Conservation (phyloP, 1,139 yeast genomes). For the Wickerhamomyces sp. region DNA sequence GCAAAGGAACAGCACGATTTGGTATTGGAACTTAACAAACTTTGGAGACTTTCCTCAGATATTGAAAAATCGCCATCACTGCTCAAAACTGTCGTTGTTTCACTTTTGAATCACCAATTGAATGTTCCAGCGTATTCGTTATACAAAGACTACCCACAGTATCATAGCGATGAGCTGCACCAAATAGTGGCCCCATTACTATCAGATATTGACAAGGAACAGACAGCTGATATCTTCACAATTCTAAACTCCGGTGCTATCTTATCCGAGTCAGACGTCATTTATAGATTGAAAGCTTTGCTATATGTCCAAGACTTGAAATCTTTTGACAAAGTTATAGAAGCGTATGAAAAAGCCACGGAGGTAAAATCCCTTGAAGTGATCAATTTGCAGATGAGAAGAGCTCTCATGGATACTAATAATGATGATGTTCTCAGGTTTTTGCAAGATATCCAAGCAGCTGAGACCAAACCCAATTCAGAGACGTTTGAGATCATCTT, state of each 20-base stretch:
- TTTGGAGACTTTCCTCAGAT: slow-evolving; percentile 6
- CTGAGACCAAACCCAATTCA: slow-evolving; percentile 14
- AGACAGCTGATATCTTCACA: too few relatives aligned
- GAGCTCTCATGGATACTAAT: not conserved
- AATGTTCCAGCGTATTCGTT: too few relatives aligned
- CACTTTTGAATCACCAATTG: too few relatives aligned
- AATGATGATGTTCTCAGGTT: slow-evolving; percentile 2
- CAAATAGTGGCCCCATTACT: too few relatives aligned
- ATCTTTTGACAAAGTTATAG: slow-evolving; percentile 3
- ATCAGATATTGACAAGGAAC: too few relatives aligned
- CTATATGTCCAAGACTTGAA: not conserved
- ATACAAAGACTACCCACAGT: too few relatives aligned
- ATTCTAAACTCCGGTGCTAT: too few relatives aligned
- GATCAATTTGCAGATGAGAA: slow-evolving; percentile 6
- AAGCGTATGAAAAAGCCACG: not conserved
- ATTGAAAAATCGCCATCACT: not conserved
- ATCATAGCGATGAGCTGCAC: too few relatives aligned
- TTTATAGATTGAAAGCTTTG: not conserved
- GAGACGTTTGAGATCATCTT: slow-evolving; percentile 26
- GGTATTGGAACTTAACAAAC: not conserved
- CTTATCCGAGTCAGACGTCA: too few relatives aligned
- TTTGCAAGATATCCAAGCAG: slow-evolving; percentile 4
- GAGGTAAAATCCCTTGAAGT: slow-evolving; percentile 1
- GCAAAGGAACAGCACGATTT: not conserved
- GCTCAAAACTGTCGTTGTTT: too few relatives aligned